Evolutionary conservation across 2,329 filamentous ascomycete species (phyloP), one percentile per base, ranked within the genome.

Genomic region (Fragosphaeria purpurea): DNA sequence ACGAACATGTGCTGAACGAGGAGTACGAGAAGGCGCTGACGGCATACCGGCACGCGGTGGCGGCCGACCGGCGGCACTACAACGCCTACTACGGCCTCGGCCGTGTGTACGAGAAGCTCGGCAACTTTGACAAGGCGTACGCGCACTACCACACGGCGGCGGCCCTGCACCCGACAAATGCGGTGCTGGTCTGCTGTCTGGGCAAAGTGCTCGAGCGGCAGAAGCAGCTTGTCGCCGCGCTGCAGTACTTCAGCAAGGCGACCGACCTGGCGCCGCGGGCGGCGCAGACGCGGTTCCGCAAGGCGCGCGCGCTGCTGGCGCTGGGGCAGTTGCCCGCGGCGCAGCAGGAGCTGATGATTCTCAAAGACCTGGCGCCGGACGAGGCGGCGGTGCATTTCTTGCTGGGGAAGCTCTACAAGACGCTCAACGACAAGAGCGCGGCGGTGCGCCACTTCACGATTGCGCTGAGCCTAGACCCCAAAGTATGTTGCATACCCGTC

Each of bases 321-420:
- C 73, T 95, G 32, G 80, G 70, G 57, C 82, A 74, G 66, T 76
- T 86, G 44, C 75, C 86, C 38, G 76, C 82, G 45, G 93, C 93
- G 0, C 76, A 94, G 56, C 76, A 77, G 32, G 93, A 98, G 64
- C 73, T 98, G 50, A 82, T 89, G 65, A 77, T 90, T n/a, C 70
- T 98, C 53, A 93, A 94, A 63, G 88, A 95, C 59, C 75, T 95
- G 55, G 90, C 89, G 5, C 91, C 93, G 0, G 90, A 98, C 62
- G 91, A 97, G 66, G 88, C 91, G 5, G 95, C 90, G 61, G 90
- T 98, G 39, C 93, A 96, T 69, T 98, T 96, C 71, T 72, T 95
- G 55, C 80, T 98, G 40, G 94, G 90, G 22, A 87, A 88, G 63
- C 76, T 89, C 55, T 88, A 89, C 69, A 85, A 85, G 66, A 76